These are phyloP conservation scores for Candida ficus DNA, from an alignment of 805 yeast species.

Conservation along the genomic window DNA sequence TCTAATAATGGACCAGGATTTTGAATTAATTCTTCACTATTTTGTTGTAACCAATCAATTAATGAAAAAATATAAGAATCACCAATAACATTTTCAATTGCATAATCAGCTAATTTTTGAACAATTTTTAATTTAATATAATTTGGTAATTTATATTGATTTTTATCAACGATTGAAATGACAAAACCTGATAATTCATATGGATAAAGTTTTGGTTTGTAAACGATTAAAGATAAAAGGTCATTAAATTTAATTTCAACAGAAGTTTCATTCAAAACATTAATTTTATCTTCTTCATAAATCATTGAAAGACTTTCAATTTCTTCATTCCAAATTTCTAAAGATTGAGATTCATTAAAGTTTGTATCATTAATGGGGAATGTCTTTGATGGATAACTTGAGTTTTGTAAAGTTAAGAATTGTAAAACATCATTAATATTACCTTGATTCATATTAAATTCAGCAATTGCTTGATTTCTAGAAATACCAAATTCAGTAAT, in stretches of 20 bases:
- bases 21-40: conserved; percentile 50
- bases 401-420: conserved; percentile 8
- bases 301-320: conserved; percentile 60
- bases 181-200: conserved; percentile 64
- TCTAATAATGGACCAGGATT: conserved; percentile 70
- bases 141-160: conserved; percentile 50
- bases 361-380: background rate
- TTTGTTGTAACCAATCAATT: conserved; percentile 74
- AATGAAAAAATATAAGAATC: conserved; percentile 63
- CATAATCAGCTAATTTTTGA: conserved; percentile 38
- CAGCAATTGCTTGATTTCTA: conserved; percentile 51
- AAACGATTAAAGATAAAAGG: conserved; percentile 33
- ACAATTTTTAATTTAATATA: conserved; percentile 61
- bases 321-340: conserved; percentile 68
- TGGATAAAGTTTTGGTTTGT: conserved; percentile 56
- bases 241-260: conserved; percentile 19
- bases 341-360: conserved; percentile 12
- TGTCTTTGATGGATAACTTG: conserved; percentile 5
- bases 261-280: conserved; percentile 22
- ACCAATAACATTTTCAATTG: conserved; percentile 50
- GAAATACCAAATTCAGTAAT: conserved; percentile 68
- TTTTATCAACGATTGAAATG: conserved; percentile 33
- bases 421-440: conserved; percentile 35
- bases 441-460: conserved; percentile 35
- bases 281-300: conserved; percentile 34